Percentiles rank a stretch among this genome's conserved stretches.
phyloP scores from a whole-genome alignment of 2,329 filamentous ascomycete species.

The Cercospora sp. region DNA sequence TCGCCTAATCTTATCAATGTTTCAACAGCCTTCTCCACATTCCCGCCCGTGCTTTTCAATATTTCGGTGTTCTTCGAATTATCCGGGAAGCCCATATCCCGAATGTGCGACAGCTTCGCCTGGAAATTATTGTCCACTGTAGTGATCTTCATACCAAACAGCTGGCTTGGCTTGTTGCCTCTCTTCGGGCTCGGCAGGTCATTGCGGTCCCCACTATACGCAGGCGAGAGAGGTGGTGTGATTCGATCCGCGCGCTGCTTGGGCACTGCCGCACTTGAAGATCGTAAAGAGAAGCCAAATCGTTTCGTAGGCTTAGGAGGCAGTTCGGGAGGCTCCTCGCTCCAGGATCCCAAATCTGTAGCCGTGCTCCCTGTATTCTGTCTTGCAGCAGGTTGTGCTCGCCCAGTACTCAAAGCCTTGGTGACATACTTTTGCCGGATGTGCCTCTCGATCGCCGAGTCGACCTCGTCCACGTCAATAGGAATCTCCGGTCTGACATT shows the following conservation, averaged over 20 bases:
- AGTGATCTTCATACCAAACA: constrained; percentile 41
- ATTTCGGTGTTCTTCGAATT: constrained; percentile 77
- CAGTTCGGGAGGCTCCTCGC: constrained; percentile 58
- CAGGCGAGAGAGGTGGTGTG: constrained; percentile 40
- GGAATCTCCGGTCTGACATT: constrained; percentile 81
- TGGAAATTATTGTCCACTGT: constrained; percentile 69
- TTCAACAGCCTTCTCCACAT: constrained; percentile 83
- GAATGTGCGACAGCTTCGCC: constrained; percentile 71
- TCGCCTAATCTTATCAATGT: constrained; percentile 81
- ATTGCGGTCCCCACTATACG: constrained; percentile 33
- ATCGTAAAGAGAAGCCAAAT: constrained; percentile 66
- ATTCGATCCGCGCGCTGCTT: constrained; percentile 51
- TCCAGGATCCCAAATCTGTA: constrained; percentile 45
- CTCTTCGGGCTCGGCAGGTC: constrained; percentile 29
- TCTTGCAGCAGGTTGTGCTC: constrained; percentile 41
- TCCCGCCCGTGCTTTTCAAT: constrained; percentile 78
- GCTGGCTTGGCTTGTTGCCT: constrained; percentile 58
- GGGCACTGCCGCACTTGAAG: constrained; percentile 69
- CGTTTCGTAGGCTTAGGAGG: constrained; percentile 62
- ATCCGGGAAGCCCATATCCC: constrained; percentile 90
- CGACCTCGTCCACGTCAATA: constrained; percentile 86
- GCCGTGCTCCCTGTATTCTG: constrained; percentile 59
- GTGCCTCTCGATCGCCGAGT: constrained; percentile 91
- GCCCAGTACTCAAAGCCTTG: constrained; percentile 45
- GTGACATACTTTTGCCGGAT: constrained; percentile 92